These are phyloP conservation scores for Hericium rajendrae DNA, from an alignment of 768 basidiomycete species.

Conservation along the genomic window DNA sequence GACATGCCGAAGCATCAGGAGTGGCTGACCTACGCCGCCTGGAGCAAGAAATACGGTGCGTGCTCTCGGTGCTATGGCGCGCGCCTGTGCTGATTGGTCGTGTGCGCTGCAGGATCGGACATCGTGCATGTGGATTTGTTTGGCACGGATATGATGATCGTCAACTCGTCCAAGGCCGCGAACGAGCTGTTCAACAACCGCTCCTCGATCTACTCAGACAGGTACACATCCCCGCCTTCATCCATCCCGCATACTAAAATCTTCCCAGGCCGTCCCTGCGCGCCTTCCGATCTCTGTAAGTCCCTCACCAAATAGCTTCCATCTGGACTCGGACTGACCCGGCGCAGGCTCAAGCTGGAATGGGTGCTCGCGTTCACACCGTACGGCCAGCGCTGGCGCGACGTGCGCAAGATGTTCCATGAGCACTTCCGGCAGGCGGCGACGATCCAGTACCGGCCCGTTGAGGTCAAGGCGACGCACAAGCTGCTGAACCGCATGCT, in stretches of 20 bases:
- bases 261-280: neutral
- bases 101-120: neutral
- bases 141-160: constrained; percentile 1
- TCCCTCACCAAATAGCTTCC: too few relatives aligned
- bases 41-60: constrained; percentile 13
- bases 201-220: constrained; percentile 2
- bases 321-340: too few relatives aligned
- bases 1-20: constrained; percentile 8
- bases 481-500: constrained; percentile 6
- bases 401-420: neutral
- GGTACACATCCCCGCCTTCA: neutral
- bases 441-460: neutral
- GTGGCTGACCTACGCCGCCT: constrained; percentile 9
- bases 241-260: neutral
- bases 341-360: constrained; percentile 11
- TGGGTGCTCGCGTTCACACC: neutral
- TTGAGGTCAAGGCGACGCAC: neutral
- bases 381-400: neutral
- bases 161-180: constrained; percentile 27
- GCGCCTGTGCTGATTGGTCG: too few relatives aligned
- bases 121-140: constrained; percentile 1
- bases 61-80: neutral
- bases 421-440: neutral
- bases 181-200: constrained; percentile 6
- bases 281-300: neutral